A percentile compares a stretch with the other conserved stretches of the same genome.
phyloP scores from a whole-genome alignment of 2,329 filamentous ascomycete genomes.

The Arthrobotrys conoides region DNA sequence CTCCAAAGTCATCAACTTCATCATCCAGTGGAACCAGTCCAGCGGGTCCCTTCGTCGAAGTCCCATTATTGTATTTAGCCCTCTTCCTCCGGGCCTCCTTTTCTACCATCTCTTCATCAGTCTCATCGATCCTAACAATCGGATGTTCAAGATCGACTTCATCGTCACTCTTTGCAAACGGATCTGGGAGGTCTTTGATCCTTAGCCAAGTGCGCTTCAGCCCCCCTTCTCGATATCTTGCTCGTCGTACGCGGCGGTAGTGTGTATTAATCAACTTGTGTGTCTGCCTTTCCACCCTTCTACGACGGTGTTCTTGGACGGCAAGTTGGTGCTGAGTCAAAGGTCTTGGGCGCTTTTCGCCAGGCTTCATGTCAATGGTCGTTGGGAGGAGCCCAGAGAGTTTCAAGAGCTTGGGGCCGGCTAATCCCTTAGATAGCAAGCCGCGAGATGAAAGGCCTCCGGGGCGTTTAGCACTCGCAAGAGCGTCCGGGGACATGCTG shows the following conservation, averaged over 20 bases:
- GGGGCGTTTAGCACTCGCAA: conserved; percentile 37
- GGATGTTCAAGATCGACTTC: conserved; percentile 69
- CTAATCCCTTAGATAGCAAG: conserved; percentile 56
- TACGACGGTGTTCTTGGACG: conserved; percentile 82
- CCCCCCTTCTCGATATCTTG: conserved; percentile 76
- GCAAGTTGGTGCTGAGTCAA: conserved; percentile 86
- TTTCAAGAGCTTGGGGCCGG: conserved; percentile 48
- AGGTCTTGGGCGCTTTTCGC: conserved; percentile 76
- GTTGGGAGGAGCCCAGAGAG: conserved; percentile 37
- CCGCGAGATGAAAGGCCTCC: conserved; percentile 47
- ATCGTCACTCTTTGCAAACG: conserved; percentile 76
- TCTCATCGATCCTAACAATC: conserved; percentile 65
- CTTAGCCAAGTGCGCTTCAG: conserved; percentile 78
- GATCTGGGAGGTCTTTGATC: conserved; percentile 72
- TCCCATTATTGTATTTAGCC: conserved; percentile 61
- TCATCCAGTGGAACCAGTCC: conserved; percentile 77
- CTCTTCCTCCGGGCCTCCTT: conserved; percentile 42
- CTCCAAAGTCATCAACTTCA: conserved; percentile 77
- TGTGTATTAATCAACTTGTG: conserved; percentile 73
- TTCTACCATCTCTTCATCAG: conserved; percentile 70
- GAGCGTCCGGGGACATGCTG: conserved; percentile 52
- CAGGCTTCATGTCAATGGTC: conserved; percentile 69
- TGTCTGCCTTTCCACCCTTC: conserved; percentile 85
- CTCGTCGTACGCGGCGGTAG: conserved; percentile 69
- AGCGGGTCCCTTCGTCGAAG: conserved; percentile 59